Conservation (phyloP, 768 basidiomycete genomes). For the Leucosporidium yakuticum region DNA sequence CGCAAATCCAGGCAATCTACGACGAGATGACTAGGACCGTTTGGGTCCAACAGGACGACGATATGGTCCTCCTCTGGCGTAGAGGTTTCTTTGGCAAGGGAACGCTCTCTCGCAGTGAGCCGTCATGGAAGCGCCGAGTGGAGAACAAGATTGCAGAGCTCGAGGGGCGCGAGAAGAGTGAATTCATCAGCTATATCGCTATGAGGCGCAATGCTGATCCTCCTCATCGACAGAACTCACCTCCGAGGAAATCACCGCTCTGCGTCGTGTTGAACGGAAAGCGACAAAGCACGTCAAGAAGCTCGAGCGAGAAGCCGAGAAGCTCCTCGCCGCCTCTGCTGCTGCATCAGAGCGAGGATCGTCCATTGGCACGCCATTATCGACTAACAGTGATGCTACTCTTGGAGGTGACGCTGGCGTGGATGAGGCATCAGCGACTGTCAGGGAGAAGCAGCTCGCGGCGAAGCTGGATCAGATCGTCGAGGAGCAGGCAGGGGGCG, state of each 20-base stretch:
- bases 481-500: conserved; percentile 5
- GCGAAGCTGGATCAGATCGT: conserved; percentile 7
- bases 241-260: conserved; percentile 84
- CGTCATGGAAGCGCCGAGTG: conserved; percentile 80
- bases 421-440: not conserved
- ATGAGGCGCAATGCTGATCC: not conserved
- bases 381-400: not conserved
- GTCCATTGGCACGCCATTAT: not conserved
- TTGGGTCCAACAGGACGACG: conserved; percentile 64
- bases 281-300: conserved; percentile 93
- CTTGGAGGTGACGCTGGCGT: not conserved
- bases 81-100: conserved; percentile 98
- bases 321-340: conserved; percentile 34
- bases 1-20: conserved; percentile 44
- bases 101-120: conserved; percentile 86
- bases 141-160: conserved; percentile 55
- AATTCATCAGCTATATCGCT: conserved; percentile 20
- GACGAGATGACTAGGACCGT: conserved; percentile 78
- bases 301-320: conserved; percentile 63
- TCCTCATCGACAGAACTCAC: conserved; percentile 55
- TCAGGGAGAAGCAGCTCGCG: not conserved
- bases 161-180: conserved; percentile 56
- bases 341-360: conserved; percentile 26
- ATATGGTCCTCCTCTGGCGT: conserved; percentile 71
- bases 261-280: conserved; percentile 76